These are phyloP conservation scores for Inga laurina DNA, from an alignment of 306 rosid species.

Conservation along the genomic window DNA sequence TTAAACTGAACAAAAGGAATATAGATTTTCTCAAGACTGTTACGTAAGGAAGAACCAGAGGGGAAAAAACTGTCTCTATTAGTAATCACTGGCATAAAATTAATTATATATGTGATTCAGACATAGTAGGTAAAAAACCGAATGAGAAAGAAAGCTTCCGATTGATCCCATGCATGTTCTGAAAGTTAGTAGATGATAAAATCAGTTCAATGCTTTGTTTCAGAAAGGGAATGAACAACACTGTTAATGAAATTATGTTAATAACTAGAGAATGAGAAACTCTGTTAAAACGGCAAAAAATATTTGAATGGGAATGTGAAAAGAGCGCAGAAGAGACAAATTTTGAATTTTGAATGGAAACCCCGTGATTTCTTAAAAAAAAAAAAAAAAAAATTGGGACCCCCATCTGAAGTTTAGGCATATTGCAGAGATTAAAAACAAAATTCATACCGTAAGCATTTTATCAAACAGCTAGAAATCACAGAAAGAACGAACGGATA, in stretches of 20 bases:
- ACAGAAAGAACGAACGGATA: background rate
- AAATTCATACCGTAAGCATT: background rate
- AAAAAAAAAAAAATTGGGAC: conserved; percentile 28
- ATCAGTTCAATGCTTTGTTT: background rate
- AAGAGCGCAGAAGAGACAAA: background rate
- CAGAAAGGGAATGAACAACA: conserved; percentile 3
- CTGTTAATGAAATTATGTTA: background rate
- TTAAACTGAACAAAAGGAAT: background rate
- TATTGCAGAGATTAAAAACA: conserved; percentile 10
- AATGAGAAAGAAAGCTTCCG: background rate
- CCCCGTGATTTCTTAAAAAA: background rate
- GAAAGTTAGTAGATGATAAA: background rate
- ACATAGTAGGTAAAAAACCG: background rate
- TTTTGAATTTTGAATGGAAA: conserved; percentile 23
- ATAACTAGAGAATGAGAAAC: background rate
- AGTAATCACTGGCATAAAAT: background rate
- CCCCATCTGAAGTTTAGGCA: conserved; percentile 27
- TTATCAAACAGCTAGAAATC: conserved; percentile 6
- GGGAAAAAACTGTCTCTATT: background rate
- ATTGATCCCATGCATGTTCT: background rate
- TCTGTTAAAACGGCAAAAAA: background rate
- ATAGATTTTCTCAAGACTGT: background rate
- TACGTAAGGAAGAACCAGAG: background rate
- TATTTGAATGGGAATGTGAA: background rate
- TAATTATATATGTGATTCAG: background rate